Conservation (phyloP, 129 eudicot genomes). For the Flaveria brownii region DNA sequence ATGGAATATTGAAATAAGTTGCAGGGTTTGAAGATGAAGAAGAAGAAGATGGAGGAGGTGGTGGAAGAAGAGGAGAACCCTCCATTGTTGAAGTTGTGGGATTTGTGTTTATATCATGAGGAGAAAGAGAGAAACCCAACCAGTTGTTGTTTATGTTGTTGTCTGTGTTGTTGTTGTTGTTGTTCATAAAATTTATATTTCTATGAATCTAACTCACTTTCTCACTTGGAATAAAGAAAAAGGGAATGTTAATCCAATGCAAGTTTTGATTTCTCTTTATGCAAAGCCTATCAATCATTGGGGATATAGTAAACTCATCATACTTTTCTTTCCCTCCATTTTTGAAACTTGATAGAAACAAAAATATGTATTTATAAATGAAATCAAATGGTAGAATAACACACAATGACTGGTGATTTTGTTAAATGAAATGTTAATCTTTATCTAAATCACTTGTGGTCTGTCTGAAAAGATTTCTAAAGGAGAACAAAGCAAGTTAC, state of each 20-base stretch:
- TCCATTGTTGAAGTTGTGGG: constrained; percentile 43
- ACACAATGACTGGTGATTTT: constrained; percentile 16
- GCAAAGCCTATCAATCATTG: constrained; percentile 58
- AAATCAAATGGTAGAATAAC: constrained; percentile 3
- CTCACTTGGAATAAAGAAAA: constrained; percentile 44
- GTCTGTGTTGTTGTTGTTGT: constrained; percentile 40
- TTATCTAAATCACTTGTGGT: constrained; percentile 31
- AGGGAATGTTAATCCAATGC: constrained; percentile 31
- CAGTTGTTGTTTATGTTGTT: constrained; percentile 48
- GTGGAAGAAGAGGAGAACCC: constrained; percentile 23
- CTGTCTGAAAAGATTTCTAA: constrained; percentile 59
- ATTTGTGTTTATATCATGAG: constrained; percentile 52
- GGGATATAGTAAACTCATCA: constrained; percentile 42
- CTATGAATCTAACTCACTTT: constrained; percentile 19
- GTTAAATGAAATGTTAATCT: constrained; percentile 29
- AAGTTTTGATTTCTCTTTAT: constrained; percentile 27
- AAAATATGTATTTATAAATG: constrained; percentile 15
- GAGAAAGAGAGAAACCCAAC: constrained; percentile 88
- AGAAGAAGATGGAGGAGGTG: not conserved
- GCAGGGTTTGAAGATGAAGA: constrained; percentile 42
- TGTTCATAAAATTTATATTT: constrained; percentile 64
- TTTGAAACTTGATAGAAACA: constrained; percentile 42
- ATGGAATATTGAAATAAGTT: constrained; percentile 41
- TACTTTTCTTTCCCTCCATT: constrained; percentile 44
- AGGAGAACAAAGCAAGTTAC: constrained; percentile 79